Conservation (phyloP, 495 filamentous ascomycete genomes). For the Hypoxylon subgilvum region DNA sequence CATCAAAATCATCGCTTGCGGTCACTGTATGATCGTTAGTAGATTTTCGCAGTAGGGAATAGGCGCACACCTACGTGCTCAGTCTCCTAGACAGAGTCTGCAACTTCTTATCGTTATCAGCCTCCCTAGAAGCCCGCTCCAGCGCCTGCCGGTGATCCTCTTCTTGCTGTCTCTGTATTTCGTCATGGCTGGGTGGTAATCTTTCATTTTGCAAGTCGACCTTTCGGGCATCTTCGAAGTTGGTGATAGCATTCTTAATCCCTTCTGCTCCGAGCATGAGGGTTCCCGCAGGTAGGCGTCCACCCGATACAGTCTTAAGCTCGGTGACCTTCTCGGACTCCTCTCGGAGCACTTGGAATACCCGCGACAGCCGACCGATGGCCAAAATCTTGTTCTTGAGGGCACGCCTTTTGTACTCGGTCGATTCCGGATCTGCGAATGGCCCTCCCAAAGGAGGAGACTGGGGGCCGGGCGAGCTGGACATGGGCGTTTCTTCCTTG, state of each 20-base stretch:
- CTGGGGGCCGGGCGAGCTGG: slow-evolving; percentile 65
- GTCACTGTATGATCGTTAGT: slow-evolving; percentile 33
- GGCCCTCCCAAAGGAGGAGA: slow-evolving; percentile 69
- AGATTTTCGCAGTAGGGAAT: background rate
- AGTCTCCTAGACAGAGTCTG: slow-evolving; percentile 85
- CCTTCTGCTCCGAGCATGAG: slow-evolving; percentile 98
- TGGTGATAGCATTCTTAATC: slow-evolving; percentile 98
- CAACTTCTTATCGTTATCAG: slow-evolving; percentile 87
- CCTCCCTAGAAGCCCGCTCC: slow-evolving; percentile 81
- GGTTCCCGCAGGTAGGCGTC: slow-evolving; percentile 90
- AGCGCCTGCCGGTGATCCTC: slow-evolving; percentile 81
- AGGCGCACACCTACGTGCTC: slow-evolving; percentile 79
- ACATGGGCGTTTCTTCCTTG: slow-evolving; percentile 71
- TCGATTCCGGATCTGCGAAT: slow-evolving; percentile 72
- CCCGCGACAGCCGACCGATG: slow-evolving; percentile 93
- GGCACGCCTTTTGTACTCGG: slow-evolving; percentile 88
- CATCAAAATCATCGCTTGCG: slow-evolving; percentile 38
- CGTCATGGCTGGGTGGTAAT: slow-evolving; percentile 88
- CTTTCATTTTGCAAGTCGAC: slow-evolving; percentile 97
- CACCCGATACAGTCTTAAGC: slow-evolving; percentile 94
- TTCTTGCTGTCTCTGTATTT: slow-evolving; percentile 79
- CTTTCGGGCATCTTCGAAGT: slow-evolving; percentile 96
- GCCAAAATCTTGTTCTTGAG: slow-evolving; percentile 99
- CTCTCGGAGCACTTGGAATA: slow-evolving; percentile 97
- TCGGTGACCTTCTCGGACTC: slow-evolving; percentile 97